Conservation (phyloP, 139 green algal species). For the Closterium sp. region DNA sequence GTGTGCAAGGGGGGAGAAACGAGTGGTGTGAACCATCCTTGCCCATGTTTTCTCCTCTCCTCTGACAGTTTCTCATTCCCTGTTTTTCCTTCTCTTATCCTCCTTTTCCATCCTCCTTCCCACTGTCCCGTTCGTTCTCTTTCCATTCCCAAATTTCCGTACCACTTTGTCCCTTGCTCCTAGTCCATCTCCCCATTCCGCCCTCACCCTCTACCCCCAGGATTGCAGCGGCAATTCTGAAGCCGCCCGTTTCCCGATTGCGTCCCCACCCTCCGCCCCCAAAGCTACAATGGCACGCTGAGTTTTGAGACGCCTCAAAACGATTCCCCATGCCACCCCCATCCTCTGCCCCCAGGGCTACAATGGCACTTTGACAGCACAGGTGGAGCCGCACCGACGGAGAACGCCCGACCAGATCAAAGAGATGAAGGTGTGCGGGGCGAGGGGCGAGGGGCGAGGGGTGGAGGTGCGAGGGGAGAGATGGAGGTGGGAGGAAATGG, state of each 20-base stretch:
- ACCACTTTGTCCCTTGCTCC: too few species aligned
- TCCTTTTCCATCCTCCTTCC: background rate
- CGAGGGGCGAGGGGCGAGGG: too few species aligned
- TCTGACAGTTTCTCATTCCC: background rate
- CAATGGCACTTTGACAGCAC: constrained; percentile 89
- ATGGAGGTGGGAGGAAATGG: too few species aligned
- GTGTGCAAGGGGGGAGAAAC: too few species aligned
- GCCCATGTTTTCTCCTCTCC: too few species aligned
- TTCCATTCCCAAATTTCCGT: background rate
- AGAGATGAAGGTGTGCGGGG: constrained; percentile 42
- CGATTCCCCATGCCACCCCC: too few species aligned
- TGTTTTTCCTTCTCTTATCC: background rate
- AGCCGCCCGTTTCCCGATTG: too few species aligned
- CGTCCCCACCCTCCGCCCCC: too few species aligned
- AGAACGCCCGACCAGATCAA: constrained; percentile 51
- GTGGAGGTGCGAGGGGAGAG: background rate
- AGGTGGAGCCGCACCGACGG: constrained; percentile 20
- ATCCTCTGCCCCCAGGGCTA: constrained; percentile 64
- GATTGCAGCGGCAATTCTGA: too few species aligned
- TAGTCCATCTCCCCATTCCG: too few species aligned
- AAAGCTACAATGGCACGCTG: constrained; percentile 96
- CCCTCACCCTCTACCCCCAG: background rate
- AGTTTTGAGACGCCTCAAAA: constrained; percentile 48
- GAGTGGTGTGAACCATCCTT: too few species aligned
- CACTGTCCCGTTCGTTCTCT: background rate